Base-by-base conservation (phyloP, 257 asterid genomes). In the Misopates orontium region DNA sequence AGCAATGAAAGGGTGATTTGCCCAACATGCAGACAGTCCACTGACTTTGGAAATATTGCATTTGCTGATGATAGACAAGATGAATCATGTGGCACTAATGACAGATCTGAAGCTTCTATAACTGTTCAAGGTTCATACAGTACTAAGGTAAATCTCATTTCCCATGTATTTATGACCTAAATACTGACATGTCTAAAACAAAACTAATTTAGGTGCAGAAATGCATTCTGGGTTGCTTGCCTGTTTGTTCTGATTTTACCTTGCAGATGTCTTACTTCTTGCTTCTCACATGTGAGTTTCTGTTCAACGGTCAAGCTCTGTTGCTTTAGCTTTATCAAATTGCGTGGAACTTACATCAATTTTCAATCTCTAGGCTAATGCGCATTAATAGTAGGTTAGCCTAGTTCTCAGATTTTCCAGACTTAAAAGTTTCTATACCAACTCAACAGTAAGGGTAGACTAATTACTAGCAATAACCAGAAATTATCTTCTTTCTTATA, bases 111-210 rank as follows among this genome's bases (percentile, higher is more conserved):
- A 81, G 81, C 77, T 71, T 79, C 79, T 62, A 48, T 84, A 21
- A 59, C 73, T 66, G 95, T 90, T 68, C 84, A 83, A 71, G 99
- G 99, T 68, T 93, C 99, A 71, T 93, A 93, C 69, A 85, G 99
- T 73, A 90, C 99, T 12, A 93, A 93, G 96, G 99, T 88, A 80
- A 28, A 17, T 62, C 18, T 56, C 53, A 52, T 56, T 56, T 56
- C 8, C 42, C 18, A 48, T 70, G 8, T 58, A 42, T 22, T 15
- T 28, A 56, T 56, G 39, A 50, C 25, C n/a, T 48, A 67, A 8
- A 60, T n/a, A 61, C 56, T 44, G 57, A 48, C 61, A 4, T 49
- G 49, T 24, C 58, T 32, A 19, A 50, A 53, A 54, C 39, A 23
- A 20, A 9, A 20, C 14, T 23, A n/a, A 22, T 8, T 9, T 49